A percentile compares a stretch with the other conserved stretches of the same genome.
These are phyloP conservation scores for Pyrenula aspistea DNA, from an alignment of 495 filamentous ascomycete species.

Conservation along the genomic window DNA sequence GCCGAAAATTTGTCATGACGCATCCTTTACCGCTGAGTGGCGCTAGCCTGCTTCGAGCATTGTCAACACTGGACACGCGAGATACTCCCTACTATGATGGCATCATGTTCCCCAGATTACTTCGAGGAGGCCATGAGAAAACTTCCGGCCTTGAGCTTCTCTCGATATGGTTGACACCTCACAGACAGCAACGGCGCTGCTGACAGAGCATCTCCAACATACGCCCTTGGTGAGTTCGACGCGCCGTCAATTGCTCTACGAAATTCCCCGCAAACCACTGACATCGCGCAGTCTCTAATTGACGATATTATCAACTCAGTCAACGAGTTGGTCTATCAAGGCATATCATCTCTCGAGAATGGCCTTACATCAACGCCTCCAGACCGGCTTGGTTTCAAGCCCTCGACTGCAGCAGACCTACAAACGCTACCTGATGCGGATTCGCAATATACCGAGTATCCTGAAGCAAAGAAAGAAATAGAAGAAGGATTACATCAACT, in stretches of 20 bases:
- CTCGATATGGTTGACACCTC: background rate
- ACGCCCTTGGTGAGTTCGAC: constrained; percentile 80
- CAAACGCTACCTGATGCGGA: constrained; percentile 39
- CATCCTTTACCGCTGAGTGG: background rate
- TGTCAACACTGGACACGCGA: background rate
- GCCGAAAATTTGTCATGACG: too few relatives aligned
- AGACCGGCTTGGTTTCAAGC: constrained; percentile 59
- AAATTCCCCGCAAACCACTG: constrained; percentile 5
- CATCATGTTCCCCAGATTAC: too few relatives aligned
- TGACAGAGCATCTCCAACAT: constrained; percentile 94
- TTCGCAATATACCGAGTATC: constrained; percentile 33
- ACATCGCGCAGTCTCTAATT: constrained; percentile 58
- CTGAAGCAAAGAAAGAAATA: constrained; percentile 63
- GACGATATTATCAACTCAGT: constrained; percentile 96
- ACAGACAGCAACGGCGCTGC: constrained; percentile 48
- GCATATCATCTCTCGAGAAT: constrained; percentile 70
- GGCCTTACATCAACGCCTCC: constrained; percentile 64
- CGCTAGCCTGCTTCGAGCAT: background rate
- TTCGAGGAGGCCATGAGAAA: too few relatives aligned
- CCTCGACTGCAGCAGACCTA: constrained; percentile 25
- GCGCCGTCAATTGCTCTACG: constrained; percentile 2
- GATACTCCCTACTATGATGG: too few relatives aligned
- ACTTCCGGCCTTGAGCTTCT: too few relatives aligned
- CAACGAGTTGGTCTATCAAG: constrained; percentile 78
- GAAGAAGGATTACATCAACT: constrained; percentile 85